Evolutionary conservation across 2,329 filamentous ascomycete species (phyloP).

Genomic region (Scorias spongiosa): DNA sequence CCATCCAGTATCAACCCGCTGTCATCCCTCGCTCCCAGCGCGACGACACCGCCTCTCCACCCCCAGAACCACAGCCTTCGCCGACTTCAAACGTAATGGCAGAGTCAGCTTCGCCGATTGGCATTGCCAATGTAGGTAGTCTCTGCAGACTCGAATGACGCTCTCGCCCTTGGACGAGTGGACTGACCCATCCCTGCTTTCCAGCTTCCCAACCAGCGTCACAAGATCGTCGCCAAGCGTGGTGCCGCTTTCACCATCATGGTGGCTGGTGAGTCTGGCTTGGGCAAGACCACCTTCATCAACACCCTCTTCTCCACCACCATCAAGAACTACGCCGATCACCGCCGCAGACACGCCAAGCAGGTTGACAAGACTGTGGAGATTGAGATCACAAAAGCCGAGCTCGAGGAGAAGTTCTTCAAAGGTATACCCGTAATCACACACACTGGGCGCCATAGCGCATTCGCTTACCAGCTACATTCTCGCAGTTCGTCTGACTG

Average conservation of each 20-base stretch:
- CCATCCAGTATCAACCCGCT: not conserved
- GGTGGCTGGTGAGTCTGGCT: constrained; percentile 96
- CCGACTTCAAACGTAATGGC: constrained; percentile 34
- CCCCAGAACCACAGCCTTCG: not conserved
- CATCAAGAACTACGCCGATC: constrained; percentile 99
- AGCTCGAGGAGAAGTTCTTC: constrained; percentile 99
- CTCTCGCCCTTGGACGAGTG: not conserved
- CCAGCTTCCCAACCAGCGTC: constrained; percentile 55
- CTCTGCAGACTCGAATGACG: not conserved
- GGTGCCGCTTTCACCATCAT: constrained; percentile 99
- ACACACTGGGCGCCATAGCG: constrained; percentile 1
- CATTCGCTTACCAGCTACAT: constrained; percentile 2
- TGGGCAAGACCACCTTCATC: constrained; percentile 99
- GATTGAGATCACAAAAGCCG: constrained; percentile 99
- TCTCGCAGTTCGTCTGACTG: constrained; percentile 74
- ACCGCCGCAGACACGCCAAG: constrained; percentile 98
- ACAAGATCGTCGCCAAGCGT: constrained; percentile 64
- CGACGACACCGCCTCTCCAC: not conserved
- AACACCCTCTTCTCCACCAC: constrained; percentile 99
- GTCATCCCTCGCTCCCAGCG: not conserved
- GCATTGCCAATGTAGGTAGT: constrained; percentile 54
- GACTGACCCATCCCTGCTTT: not conserved
- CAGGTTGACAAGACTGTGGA: constrained; percentile 99
- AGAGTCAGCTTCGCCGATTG: constrained; percentile 52
- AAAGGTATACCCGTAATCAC: constrained; percentile 50